Conservation (phyloP, 2,329 filamentous ascomycete genomes). For the Ophiocordyceps polyrhachis-furcata region DNA sequence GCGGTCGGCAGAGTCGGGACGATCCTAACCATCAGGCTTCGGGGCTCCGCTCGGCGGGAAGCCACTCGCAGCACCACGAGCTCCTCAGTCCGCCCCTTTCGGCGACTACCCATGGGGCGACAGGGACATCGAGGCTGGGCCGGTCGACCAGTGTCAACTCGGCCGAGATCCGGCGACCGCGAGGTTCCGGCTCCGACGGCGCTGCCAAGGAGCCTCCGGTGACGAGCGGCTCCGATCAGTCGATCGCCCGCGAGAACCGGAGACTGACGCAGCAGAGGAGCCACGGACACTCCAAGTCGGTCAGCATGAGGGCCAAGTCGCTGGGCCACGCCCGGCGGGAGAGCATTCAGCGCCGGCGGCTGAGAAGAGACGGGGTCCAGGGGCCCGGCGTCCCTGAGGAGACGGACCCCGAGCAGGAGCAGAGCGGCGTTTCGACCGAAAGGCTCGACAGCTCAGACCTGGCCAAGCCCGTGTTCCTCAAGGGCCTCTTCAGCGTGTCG, state of each 20-base stretch:
- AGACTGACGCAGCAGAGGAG: constrained; percentile 29
- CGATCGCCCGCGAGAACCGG: constrained; percentile 35
- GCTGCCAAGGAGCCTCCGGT: constrained; percentile 45
- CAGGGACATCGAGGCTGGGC: constrained; percentile 49
- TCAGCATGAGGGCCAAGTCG: constrained; percentile 63
- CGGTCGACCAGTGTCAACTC: constrained; percentile 87
- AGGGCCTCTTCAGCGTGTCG: constrained; percentile 90
- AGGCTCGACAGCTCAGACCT: constrained; percentile 52
- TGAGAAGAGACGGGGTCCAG: constrained; percentile 50
- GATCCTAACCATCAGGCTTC: constrained; percentile 24
- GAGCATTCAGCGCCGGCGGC: constrained; percentile 75
- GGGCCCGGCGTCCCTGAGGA: constrained; percentile 78
- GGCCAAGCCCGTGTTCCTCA: constrained; percentile 86
- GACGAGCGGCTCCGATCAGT: constrained; percentile 66
- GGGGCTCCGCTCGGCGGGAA: constrained; percentile 32
- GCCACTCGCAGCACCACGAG: constrained; percentile 57
- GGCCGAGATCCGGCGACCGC: constrained; percentile 51
- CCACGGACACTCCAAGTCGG: constrained; percentile 33
- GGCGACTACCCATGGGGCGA: constrained; percentile 33
- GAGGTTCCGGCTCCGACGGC: constrained; percentile 24
- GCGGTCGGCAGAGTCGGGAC: constrained; percentile 33
- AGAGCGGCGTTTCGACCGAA: constrained; percentile 41
- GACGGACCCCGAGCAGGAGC: constrained; percentile 60
- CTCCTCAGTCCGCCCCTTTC: constrained; percentile 56
- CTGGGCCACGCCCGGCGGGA: constrained; percentile 77